phyloP scores from a whole-genome alignment of 352 stramenopile species.

The Globisporangium paddicum region DNA sequence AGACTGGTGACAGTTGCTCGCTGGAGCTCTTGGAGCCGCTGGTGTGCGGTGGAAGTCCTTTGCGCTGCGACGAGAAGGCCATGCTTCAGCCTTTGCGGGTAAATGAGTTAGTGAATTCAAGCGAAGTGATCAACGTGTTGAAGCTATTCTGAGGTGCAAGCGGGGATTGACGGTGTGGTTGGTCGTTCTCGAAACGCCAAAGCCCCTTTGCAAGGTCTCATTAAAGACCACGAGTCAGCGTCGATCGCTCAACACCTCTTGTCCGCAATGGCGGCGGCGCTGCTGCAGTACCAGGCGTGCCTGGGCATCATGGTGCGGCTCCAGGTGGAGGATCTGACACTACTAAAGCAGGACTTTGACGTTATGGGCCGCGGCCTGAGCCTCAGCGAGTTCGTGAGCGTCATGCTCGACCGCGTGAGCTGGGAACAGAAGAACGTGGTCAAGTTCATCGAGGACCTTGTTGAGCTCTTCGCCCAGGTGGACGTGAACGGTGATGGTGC shows the following conservation, averaged over 20 bases:
- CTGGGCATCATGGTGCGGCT: constrained; percentile 76
- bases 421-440: constrained; percentile 55
- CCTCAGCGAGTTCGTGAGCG: constrained; percentile 56
- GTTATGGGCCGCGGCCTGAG: constrained; percentile 42
- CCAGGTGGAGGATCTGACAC: constrained; percentile 56
- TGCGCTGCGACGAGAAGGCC: neutral
- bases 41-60: constrained; percentile 1
- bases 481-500: constrained; percentile 74
- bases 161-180: neutral
- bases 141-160: constrained; percentile 1
- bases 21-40: neutral
- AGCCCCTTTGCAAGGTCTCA: neutral
- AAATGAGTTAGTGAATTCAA: neutral
- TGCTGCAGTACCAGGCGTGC: constrained; percentile 72
- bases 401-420: constrained; percentile 66
- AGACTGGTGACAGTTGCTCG: neutral
- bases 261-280: constrained; percentile 41
- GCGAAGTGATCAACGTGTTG: neutral
- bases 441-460: constrained; percentile 63
- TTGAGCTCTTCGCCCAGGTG: constrained; percentile 73
- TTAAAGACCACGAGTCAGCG: neutral
- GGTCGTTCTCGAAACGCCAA: constrained; percentile 7
- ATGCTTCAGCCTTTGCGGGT: neutral
- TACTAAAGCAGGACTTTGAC: constrained; percentile 71
- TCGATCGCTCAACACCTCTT: neutral